Conservation (phyloP, 78 protist genomes). For the Tieghemostelium lacteum region DNA sequence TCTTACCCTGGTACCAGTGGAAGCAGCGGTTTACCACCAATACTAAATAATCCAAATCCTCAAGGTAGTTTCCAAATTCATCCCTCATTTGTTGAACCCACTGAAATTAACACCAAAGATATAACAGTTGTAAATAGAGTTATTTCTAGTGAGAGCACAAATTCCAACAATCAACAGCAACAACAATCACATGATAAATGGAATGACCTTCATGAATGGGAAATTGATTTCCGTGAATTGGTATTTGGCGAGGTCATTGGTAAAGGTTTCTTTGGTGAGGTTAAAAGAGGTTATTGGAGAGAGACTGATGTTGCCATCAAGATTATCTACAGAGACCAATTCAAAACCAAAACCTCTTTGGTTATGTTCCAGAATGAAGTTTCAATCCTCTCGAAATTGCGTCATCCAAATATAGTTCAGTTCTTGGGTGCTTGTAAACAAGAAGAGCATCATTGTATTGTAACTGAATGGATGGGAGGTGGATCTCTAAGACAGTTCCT, state of each 20-base stretch:
- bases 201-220: slow-evolving; percentile 16
- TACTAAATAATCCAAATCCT: not conserved
- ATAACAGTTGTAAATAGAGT: not conserved
- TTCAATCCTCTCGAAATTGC: slow-evolving; percentile 34
- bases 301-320: slow-evolving; percentile 83
- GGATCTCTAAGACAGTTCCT: slow-evolving; percentile 55
- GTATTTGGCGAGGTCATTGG: slow-evolving; percentile 64
- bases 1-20: not conserved
- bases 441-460: slow-evolving; percentile 73
- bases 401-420: slow-evolving; percentile 74
- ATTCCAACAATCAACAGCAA: not conserved
- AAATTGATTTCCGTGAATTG: slow-evolving; percentile 47
- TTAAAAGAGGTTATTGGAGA: slow-evolving; percentile 74
- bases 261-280: slow-evolving; percentile 84
- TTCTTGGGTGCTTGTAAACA: slow-evolving; percentile 60
- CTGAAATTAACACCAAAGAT: not conserved
- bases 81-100: not conserved
- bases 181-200: not conserved
- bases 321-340: slow-evolving; percentile 73
- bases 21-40: not conserved
- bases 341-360: slow-evolving; percentile 59
- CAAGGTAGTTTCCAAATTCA: not conserved
- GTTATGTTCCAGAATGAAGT: slow-evolving; percentile 78
- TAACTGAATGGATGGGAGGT: slow-evolving; percentile 80
- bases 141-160: not conserved